These are phyloP conservation scores for Epithemia pelagica DNA, from an alignment of 108 stramenopile genomes.

Conservation along the genomic window DNA sequence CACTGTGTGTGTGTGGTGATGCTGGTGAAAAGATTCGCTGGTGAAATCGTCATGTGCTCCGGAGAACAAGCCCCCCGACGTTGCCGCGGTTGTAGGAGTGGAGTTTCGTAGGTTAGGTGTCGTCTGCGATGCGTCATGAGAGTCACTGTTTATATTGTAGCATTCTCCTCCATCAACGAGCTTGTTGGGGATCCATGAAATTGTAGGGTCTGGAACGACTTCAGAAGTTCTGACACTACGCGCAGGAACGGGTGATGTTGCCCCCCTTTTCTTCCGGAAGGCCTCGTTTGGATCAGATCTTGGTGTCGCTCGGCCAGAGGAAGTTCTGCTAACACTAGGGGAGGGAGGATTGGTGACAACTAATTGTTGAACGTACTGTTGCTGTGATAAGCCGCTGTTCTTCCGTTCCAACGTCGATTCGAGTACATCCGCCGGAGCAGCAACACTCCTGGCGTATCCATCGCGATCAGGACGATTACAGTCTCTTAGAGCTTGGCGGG, in stretches of 20 bases:
- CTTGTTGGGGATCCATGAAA: not conserved
- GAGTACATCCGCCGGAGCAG: conserved; percentile 55
- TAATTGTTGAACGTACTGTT: conserved; percentile 34
- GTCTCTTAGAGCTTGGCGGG: conserved; percentile 69
- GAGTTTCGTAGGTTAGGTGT: not conserved
- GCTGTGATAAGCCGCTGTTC: conserved; percentile 36
- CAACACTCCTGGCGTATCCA: conserved; percentile 56
- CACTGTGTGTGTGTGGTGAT: no score
- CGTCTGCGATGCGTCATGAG: not conserved
- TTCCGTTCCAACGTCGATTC: conserved; percentile 27
- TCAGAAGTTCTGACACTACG: not conserved
- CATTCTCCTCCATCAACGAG: not conserved
- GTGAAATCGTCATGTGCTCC: no score
- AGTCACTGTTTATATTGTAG: not conserved
- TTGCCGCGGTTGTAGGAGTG: not conserved
- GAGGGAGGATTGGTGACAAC: not conserved
- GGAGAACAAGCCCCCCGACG: not conserved
- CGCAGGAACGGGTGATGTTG: not conserved
- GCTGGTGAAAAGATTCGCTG: no score
- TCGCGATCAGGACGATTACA: conserved; percentile 69
- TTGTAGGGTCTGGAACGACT: not conserved
- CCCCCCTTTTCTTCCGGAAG: not conserved
- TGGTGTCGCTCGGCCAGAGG: no score
- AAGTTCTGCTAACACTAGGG: not conserved
- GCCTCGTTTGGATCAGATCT: no score